Percentiles rank a stretch among this genome's conserved stretches.
These are phyloP conservation scores for Candida stauntonica DNA, from an alignment of 805 yeast species.

Conservation along the genomic window DNA sequence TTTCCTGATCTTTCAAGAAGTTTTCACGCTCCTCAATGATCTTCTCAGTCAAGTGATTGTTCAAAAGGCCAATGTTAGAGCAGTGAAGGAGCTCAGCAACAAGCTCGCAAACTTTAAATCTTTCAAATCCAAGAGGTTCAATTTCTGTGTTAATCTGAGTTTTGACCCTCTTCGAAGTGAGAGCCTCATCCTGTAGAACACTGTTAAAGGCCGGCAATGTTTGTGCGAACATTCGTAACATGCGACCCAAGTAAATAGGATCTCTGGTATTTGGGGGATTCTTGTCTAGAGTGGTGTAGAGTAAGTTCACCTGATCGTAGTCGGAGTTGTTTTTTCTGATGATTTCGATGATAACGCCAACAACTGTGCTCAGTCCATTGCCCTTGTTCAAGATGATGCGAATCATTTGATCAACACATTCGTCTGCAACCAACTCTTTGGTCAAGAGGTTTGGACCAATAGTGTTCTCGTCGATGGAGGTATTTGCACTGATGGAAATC, in stretches of 20 bases:
- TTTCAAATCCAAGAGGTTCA: conserved; percentile 86
- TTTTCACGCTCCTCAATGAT: conserved; percentile 68
- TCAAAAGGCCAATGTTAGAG: conserved; percentile 88
- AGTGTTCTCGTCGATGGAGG: conserved; percentile 69
- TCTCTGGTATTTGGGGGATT: conserved; percentile 90
- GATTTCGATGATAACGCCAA: conserved; percentile 87
- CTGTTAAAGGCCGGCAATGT: conserved; percentile 52
- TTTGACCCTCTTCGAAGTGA: conserved; percentile 28
- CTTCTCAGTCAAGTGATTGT: conserved; percentile 67
- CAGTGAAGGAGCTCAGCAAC: conserved; percentile 94
- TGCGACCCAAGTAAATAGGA: conserved; percentile 82
- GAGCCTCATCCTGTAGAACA: conserved; percentile 32
- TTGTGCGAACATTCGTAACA: conserved; percentile 69
- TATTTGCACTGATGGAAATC: conserved; percentile 92
- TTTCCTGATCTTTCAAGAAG: conserved; percentile 39
- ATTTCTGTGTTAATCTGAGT: conserved; percentile 51
- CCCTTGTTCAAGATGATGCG: conserved; percentile 66
- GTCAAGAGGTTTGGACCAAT: conserved; percentile 93
- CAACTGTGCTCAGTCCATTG: conserved; percentile 83
- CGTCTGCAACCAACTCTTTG: conserved; percentile 74
- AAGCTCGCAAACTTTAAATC: conserved; percentile 88
- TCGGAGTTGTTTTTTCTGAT: conserved; percentile 95
- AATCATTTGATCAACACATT: conserved; percentile 57
- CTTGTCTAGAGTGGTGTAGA: conserved; percentile 66
- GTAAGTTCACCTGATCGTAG: conserved; percentile 80